Conservation (phyloP, 352 stramenopile genomes). For the Pythium coloratum region DNA sequence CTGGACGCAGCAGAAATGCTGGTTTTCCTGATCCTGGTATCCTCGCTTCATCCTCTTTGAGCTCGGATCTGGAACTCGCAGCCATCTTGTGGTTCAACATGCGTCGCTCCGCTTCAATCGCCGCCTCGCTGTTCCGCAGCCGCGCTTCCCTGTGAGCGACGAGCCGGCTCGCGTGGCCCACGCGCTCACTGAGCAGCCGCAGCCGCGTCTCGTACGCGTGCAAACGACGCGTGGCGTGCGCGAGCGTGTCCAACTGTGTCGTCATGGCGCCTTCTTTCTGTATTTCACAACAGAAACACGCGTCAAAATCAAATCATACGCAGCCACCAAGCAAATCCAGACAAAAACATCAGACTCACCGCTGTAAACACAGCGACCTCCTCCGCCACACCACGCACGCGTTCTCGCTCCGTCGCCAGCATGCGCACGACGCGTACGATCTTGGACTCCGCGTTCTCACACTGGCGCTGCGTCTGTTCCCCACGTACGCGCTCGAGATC, state of each 20-base stretch:
- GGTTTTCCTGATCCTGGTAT: constrained; percentile 30
- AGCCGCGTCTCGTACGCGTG: constrained; percentile 44
- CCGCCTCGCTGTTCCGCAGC: constrained; percentile 68
- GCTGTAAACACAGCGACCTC: constrained; percentile 38
- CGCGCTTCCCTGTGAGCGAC: constrained; percentile 52
- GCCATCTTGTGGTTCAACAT: constrained; percentile 24
- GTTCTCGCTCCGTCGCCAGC: constrained; percentile 50
- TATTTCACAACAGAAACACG: constrained; percentile 7
- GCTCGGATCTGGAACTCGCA: neutral
- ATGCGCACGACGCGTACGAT: constrained; percentile 45
- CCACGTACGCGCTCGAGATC: constrained; percentile 47
- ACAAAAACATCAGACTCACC: neutral
- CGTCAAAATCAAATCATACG: no score
- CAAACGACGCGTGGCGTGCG: constrained; percentile 32
- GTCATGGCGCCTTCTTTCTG: constrained; percentile 42
- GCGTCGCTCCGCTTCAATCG: constrained; percentile 42
- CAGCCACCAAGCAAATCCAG: no score
- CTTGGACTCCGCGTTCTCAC: constrained; percentile 39
- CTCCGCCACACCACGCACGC: constrained; percentile 43
- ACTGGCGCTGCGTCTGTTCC: constrained; percentile 30
- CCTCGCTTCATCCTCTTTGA: constrained; percentile 33
- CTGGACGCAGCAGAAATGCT: constrained; percentile 34
- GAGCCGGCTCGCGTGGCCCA: constrained; percentile 42
- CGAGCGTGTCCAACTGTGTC: constrained; percentile 49
- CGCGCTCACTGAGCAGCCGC: constrained; percentile 35